Conservation (phyloP, 2,329 filamentous ascomycete genomes). For the Pseudogymnoascus sp. region DNA sequence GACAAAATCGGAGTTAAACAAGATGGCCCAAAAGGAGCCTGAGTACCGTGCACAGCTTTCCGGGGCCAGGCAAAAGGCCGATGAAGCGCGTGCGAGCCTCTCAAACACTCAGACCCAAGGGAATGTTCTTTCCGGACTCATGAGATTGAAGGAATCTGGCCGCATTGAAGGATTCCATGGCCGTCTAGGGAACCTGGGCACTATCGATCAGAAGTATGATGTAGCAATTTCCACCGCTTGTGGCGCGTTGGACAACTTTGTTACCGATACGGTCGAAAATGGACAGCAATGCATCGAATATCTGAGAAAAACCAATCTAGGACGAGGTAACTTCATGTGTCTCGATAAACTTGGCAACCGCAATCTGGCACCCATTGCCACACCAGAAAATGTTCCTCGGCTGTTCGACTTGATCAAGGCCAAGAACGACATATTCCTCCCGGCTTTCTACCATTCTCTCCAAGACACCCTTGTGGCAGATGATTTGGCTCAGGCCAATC, state of each 20-base stretch:
- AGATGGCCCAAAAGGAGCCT: conserved; percentile 69
- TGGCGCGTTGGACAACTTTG: conserved; percentile 84
- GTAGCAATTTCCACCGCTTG: conserved; percentile 98
- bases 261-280: conserved; percentile 91
- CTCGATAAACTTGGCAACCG: conserved; percentile 76
- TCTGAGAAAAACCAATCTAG: conserved; percentile 92
- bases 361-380: conserved; percentile 72
- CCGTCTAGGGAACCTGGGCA: conserved; percentile 84
- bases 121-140: conserved; percentile 82
- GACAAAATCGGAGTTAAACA: conserved; percentile 63
- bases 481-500: conserved; percentile 90
- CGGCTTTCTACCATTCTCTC: conserved; percentile 91
- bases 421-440: conserved; percentile 77
- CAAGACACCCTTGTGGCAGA: conserved; percentile 91
- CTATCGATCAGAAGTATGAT: conserved; percentile 90
- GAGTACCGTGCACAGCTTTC: conserved; percentile 78
- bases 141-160: conserved; percentile 91
- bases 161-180: conserved; percentile 97
- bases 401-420: conserved; percentile 88
- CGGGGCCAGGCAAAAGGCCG: conserved; percentile 84
- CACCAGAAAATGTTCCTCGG: conserved; percentile 84
- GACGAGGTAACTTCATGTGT: conserved; percentile 93
- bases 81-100: conserved; percentile 86
- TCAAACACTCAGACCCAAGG: conserved; percentile 86
- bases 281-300: conserved; percentile 98